Evolutionary conservation across 2,329 filamentous ascomycete species (phyloP).

Genomic region (Aspergillus fructus): DNA sequence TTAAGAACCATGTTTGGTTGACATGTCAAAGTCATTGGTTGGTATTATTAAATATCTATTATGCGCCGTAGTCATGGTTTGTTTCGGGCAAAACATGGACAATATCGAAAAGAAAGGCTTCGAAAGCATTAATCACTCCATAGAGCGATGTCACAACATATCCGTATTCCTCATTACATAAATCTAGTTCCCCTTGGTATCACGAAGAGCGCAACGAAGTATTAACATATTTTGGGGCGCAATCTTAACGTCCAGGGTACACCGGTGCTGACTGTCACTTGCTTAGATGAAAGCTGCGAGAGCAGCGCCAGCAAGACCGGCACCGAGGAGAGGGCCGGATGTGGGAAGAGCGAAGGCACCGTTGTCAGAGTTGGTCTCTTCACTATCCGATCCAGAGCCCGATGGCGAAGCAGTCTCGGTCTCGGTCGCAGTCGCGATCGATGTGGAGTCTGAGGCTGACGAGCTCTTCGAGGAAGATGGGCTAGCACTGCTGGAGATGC

Average conservation of each 20-base stretch:
- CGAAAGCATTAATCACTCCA: slow-evolving; percentile 15
- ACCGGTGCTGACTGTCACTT: neutral
- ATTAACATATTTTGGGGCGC: neutral
- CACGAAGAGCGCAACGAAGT: neutral
- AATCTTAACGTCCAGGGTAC: neutral
- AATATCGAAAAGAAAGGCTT: slow-evolving; percentile 10
- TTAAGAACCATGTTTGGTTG: neutral
- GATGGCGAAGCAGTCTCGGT: slow-evolving; percentile 12
- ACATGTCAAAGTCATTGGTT: neutral
- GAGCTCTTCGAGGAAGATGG: neutral
- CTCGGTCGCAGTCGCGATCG: neutral
- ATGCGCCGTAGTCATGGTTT: slow-evolving; percentile 18
- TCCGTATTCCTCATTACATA: slow-evolving; percentile 16
- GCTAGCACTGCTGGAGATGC: slow-evolving; percentile 6
- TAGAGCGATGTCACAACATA: slow-evolving; percentile 9
- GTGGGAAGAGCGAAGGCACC: slow-evolving; percentile 37
- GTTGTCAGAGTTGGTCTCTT: slow-evolving; percentile 25
- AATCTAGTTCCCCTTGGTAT: neutral
- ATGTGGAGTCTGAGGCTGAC: slow-evolving; percentile 17
- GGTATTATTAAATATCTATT: slow-evolving; percentile 7
- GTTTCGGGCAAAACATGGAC: slow-evolving; percentile 16
- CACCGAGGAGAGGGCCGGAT: slow-evolving; percentile 36
- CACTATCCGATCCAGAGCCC: slow-evolving; percentile 11
- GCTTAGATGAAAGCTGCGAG: slow-evolving; percentile 45
- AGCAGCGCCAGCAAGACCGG: slow-evolving; percentile 41